Evolutionary conservation across 768 basidiomycete genomes (phyloP).

Genomic region (Phlegmacium glaucopus): DNA sequence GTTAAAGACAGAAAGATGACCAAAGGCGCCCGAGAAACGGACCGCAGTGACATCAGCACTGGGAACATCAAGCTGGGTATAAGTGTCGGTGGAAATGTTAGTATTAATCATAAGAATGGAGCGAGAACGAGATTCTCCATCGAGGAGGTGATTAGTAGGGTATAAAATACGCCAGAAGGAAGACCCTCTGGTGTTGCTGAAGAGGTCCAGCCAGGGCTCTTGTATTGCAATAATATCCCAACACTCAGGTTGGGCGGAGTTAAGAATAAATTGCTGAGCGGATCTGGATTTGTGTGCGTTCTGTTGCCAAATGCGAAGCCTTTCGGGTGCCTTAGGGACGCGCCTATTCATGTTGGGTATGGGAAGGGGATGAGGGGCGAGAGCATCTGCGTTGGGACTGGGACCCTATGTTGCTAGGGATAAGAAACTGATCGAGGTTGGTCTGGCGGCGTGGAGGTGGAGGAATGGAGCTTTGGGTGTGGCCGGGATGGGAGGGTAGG

Average conservation of each 20-base stretch:
- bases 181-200: neutral
- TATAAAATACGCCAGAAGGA: neutral
- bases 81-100: constrained; percentile 12
- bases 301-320: neutral
- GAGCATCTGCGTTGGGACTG: neutral
- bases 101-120: constrained; percentile 13
- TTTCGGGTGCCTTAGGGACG: neutral
- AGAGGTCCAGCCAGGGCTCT: neutral
- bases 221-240: neutral
- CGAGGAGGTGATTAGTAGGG: no score
- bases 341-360: neutral
- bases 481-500: neutral
- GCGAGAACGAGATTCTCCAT: neutral
- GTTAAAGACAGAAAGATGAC: constrained; percentile 12
- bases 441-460: neutral
- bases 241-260: neutral
- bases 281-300: neutral
- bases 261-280: neutral
- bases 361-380: no score
- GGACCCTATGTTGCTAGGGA: neutral
- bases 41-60: constrained; percentile 18
- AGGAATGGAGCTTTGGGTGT: neutral
- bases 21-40: constrained; percentile 1
- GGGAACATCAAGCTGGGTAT: constrained; percentile 16
- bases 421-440: neutral